These are phyloP conservation scores for Cucurbita argyrosperma DNA, from an alignment of 306 rosid genomes.

Conservation along the genomic window DNA sequence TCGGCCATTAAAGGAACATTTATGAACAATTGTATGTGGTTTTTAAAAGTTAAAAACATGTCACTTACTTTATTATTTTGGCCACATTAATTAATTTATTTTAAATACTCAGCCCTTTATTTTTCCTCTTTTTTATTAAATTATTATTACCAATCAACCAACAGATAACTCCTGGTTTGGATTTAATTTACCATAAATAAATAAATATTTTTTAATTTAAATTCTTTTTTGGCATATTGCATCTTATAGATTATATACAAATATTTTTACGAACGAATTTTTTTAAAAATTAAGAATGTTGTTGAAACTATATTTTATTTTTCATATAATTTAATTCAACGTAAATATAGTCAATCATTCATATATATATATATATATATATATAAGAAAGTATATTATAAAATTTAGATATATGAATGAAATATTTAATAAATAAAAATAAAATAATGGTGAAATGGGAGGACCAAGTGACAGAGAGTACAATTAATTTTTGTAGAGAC, in stretches of 20 bases:
- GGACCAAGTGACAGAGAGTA: not conserved
- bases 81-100: constrained; percentile 1
- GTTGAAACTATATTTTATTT: too few relatives aligned
- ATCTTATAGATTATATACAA: too few relatives aligned
- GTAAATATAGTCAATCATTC: too few relatives aligned
- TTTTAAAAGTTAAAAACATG: not conserved
- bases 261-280: too few relatives aligned
- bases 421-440: too few relatives aligned
- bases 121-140: not conserved
- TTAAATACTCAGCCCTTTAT: not conserved
- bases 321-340: too few relatives aligned
- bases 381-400: too few relatives aligned
- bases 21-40: constrained; percentile 3
- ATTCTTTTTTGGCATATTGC: too few relatives aligned
- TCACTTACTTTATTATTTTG: not conserved
- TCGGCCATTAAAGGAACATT: constrained; percentile 34
- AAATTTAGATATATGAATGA: too few relatives aligned
- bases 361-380: too few relatives aligned
- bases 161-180: not conserved
- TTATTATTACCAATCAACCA: not conserved
- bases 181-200: not conserved
- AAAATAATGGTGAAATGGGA: not conserved
- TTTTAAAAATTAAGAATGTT: too few relatives aligned
- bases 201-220: too few relatives aligned
- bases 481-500: not conserved